These are phyloP conservation scores for Lachancea dasiensis DNA, from an alignment of 805 yeast genomes.

Conservation along the genomic window DNA sequence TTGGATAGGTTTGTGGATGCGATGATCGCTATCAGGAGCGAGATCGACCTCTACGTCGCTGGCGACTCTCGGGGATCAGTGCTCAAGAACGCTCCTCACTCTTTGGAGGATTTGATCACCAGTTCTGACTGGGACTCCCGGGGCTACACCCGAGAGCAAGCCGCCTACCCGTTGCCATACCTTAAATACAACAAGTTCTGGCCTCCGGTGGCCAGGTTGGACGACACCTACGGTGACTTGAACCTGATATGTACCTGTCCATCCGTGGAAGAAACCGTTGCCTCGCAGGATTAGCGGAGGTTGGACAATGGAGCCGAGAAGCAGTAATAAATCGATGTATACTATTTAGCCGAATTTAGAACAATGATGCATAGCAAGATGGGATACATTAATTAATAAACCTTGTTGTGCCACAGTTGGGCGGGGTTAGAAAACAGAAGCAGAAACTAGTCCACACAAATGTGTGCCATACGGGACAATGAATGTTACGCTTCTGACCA, in stretches of 20 bases:
- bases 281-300: conserved; percentile 15
- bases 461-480: too few species aligned
- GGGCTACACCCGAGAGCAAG: conserved; percentile 87
- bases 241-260: conserved; percentile 93
- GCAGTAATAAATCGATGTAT: too few species aligned
- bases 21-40: conserved; percentile 73
- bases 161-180: conserved; percentile 84
- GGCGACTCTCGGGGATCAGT: conserved; percentile 64
- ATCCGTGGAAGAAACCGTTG: conserved; percentile 66
- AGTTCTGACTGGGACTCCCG: conserved; percentile 71
- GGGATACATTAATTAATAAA: too few species aligned
- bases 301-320: too few species aligned
- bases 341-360: too few species aligned
- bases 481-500: too few species aligned
- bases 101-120: conserved; percentile 67
- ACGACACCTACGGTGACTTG: conserved; percentile 92
- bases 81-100: conserved; percentile 88
- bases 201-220: conserved; percentile 92
- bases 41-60: conserved; percentile 65
- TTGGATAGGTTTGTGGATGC: conserved; percentile 87
- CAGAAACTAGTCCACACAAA: too few species aligned
- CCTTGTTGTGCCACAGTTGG: too few species aligned
- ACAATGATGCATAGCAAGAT: too few species aligned
- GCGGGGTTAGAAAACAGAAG: too few species aligned
- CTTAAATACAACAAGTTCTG: conserved; percentile 77